Conservation (phyloP, 208 protist species). For the Acanthamoeba castellanii region DNA sequence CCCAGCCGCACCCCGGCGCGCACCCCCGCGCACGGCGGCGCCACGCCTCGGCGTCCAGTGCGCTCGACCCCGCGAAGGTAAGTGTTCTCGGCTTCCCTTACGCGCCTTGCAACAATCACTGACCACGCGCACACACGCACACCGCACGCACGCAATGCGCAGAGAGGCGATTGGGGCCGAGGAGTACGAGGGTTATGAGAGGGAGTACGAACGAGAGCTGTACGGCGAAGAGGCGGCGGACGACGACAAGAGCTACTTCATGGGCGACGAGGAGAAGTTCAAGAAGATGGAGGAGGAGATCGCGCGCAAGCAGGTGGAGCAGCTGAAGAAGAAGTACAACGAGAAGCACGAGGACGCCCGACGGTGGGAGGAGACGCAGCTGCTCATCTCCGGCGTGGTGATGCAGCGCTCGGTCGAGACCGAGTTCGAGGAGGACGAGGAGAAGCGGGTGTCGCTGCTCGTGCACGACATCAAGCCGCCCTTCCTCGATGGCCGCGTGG, state of each 20-base stretch:
- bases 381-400: constrained; percentile 91
- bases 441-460: constrained; percentile 94
- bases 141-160: no score
- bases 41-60: not conserved
- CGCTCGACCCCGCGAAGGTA: constrained; percentile 23
- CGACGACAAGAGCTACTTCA: not conserved
- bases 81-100: not conserved
- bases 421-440: constrained; percentile 85
- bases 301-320: constrained; percentile 87
- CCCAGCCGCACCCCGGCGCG: not conserved
- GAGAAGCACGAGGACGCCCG: constrained; percentile 33
- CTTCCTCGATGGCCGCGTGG: constrained; percentile 91
- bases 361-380: constrained; percentile 91
- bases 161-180: constrained; percentile 25
- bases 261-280: constrained; percentile 72
- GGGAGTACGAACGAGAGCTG: constrained; percentile 50
- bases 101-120: not conserved
- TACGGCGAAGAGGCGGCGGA: constrained; percentile 59
- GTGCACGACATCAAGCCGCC: constrained; percentile 91
- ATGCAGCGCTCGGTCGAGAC: constrained; percentile 89
- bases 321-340: constrained; percentile 86
- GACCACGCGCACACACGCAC: no score
- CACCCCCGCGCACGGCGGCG: not conserved
- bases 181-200: constrained; percentile 41
- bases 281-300: constrained; percentile 75